phyloP scores from a whole-genome alignment of 2,329 filamentous ascomycete species.

The Falciphora oryzae region DNA sequence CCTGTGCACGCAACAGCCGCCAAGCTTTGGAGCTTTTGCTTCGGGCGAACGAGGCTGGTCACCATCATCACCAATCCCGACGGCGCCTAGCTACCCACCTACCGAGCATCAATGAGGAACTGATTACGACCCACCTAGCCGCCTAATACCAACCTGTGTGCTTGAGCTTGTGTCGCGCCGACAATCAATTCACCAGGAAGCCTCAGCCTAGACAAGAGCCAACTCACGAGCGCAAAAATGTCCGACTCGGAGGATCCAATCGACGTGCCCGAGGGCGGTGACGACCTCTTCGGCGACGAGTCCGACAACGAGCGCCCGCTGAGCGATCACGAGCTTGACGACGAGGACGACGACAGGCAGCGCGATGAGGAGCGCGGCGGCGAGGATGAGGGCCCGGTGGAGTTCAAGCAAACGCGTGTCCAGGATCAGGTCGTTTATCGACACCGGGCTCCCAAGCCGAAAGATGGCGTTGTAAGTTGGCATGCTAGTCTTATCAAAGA shows the following conservation, averaged over 20 bases:
- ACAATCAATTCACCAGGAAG: neutral
- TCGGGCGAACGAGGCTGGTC: too few relatives aligned
- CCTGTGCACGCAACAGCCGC: neutral
- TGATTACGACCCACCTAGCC: too few relatives aligned
- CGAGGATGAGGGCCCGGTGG: constrained; percentile 32
- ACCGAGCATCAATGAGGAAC: too few relatives aligned
- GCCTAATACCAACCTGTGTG: neutral
- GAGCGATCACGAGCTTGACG: constrained; percentile 55
- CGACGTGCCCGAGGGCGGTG: constrained; percentile 41
- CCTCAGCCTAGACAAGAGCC: neutral
- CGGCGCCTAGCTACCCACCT: too few relatives aligned
- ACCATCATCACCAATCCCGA: neutral
- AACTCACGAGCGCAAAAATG: constrained; percentile 26
- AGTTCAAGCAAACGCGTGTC: constrained; percentile 49
- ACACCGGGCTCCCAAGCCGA: constrained; percentile 64
- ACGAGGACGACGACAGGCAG: constrained; percentile 36
- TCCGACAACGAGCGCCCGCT: constrained; percentile 58
- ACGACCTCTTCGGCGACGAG: constrained; percentile 55
- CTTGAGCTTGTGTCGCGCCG: neutral
- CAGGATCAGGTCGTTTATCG: constrained; percentile 61
- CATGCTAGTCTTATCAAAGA: neutral
- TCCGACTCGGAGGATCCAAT: constrained; percentile 51
- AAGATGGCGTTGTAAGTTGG: constrained; percentile 59
- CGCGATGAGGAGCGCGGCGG: constrained; percentile 39
- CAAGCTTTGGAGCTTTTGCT: neutral